Evolutionary conservation across 2,329 filamentous ascomycete genomes (phyloP).

Genomic region (Tolypocladium inflatum): DNA sequence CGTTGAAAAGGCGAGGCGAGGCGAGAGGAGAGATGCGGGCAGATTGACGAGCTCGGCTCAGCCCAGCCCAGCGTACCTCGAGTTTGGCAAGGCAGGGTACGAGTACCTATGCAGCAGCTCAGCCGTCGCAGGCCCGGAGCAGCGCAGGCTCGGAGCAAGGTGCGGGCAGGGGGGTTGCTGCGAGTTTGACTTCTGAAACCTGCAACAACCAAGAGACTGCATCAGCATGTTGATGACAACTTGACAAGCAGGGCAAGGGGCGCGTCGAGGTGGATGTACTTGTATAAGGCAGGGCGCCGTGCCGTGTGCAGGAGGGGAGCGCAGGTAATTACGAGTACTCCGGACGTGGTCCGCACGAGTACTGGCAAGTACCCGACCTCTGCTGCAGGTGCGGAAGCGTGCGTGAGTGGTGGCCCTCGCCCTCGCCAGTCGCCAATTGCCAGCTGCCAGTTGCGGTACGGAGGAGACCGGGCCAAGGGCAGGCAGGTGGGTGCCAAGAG

Average conservation of each 20-base stretch:
- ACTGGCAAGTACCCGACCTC: background rate
- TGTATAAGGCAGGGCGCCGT: background rate
- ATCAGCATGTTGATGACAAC: background rate
- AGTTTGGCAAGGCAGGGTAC: background rate
- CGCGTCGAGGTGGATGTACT: background rate
- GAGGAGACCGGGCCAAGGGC: background rate
- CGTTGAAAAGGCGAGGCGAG: background rate
- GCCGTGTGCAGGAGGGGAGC: background rate
- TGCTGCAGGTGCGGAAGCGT: background rate
- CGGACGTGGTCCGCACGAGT: background rate
- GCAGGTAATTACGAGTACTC: background rate
- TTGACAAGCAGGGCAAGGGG: background rate
- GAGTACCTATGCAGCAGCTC: background rate
- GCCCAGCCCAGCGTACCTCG: background rate
- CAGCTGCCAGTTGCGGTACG: background rate
- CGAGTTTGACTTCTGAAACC: background rate
- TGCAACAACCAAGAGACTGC: background rate
- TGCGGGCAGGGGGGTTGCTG: background rate
- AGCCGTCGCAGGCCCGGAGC: background rate
- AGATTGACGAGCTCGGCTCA: background rate
- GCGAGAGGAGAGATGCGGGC: background rate
- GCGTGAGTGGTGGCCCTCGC: background rate
- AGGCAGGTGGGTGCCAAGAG: background rate
- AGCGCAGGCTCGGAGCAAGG: too few species aligned
- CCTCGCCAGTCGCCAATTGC: too few species aligned